phyloP scores from a whole-genome alignment of 768 basidiomycete genomes.

The Cystofilobasidium ferigula region DNA sequence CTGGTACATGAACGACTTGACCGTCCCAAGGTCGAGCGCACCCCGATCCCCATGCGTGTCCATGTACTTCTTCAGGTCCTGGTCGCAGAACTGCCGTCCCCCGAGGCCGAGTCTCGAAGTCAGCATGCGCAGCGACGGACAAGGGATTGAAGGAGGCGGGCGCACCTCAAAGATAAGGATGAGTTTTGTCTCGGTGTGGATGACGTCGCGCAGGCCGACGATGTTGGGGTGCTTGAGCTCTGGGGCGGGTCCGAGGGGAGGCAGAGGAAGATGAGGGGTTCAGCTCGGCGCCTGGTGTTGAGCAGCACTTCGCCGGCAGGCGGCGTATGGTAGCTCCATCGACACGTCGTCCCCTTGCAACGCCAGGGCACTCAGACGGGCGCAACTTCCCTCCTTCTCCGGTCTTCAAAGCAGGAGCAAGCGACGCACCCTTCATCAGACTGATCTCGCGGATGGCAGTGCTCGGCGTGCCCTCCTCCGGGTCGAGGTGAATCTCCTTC shows the following conservation, averaged over 20 bases:
- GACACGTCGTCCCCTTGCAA: no score
- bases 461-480: constrained; percentile 96
- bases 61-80: constrained; percentile 99
- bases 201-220: constrained; percentile 94
- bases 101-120: neutral
- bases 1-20: constrained; percentile 96
- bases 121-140: no score
- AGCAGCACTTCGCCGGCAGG: no score
- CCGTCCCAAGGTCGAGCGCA: constrained; percentile 51
- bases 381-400: no score
- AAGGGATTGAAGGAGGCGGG: neutral
- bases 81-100: constrained; percentile 61
- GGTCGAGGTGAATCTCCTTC: constrained; percentile 98
- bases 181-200: constrained; percentile 95
- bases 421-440: constrained; percentile 63
- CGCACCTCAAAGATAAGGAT: constrained; percentile 82
- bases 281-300: no score
- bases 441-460: constrained; percentile 99
- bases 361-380: no score
- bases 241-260: neutral
- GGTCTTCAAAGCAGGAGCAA: no score
- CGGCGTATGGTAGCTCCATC: no score
- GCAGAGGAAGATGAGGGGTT: no score
- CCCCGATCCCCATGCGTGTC: constrained; percentile 93
- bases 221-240: constrained; percentile 99